Evolutionary conservation across 2,329 filamentous ascomycete genomes (phyloP).

Genomic region (Diaporthe ampelina): DNA sequence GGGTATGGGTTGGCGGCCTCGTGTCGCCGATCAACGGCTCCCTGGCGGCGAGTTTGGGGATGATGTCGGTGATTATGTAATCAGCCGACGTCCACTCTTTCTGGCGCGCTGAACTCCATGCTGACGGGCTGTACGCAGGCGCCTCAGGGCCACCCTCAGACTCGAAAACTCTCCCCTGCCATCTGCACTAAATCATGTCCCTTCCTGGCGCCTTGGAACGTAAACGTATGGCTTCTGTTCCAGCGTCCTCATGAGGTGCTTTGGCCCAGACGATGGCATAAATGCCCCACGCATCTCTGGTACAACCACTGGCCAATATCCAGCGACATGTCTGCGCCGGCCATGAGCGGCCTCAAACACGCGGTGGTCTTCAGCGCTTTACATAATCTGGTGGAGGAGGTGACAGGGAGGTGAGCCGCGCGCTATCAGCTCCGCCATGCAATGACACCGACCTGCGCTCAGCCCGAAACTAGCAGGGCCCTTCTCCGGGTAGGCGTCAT

Average conservation of each 20-base stretch:
- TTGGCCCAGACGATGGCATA: neutral
- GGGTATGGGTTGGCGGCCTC: no score
- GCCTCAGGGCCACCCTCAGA: neutral
- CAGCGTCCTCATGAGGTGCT: no score
- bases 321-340: neutral
- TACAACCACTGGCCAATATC: neutral
- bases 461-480: neutral
- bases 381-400: neutral
- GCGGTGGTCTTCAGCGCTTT: neutral
- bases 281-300: neutral
- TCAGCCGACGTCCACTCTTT: neutral
- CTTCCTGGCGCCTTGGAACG: accelerated
- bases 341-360: neutral
- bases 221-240: no score
- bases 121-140: neutral
- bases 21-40: no score
- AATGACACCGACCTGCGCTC: no score
- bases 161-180: neutral
- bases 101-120: no score
- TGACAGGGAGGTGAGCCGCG: neutral
- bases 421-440: neutral
- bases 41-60: neutral
- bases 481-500: no score
- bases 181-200: accelerated
- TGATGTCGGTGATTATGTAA: constrained; percentile 37